A percentile compares a stretch with the other conserved stretches of the same genome.
phyloP scores from a whole-genome alignment of 441 rosid species.

The Cnidoscolus chayamansa region DNA sequence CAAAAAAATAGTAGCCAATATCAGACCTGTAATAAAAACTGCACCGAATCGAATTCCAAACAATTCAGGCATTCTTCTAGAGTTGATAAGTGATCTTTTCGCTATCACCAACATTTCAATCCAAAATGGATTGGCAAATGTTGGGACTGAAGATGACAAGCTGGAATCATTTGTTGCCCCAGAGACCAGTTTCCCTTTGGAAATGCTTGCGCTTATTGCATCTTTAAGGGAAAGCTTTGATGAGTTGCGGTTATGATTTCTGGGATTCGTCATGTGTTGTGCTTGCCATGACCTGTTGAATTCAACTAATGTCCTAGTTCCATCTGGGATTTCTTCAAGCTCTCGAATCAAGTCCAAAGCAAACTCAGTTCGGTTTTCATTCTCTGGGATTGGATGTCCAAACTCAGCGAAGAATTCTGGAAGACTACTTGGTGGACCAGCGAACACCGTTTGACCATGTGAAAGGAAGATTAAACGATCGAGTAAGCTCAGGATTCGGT shows the following conservation, averaged over 20 bases:
- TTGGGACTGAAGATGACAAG: constrained; percentile 45
- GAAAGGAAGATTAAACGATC: constrained; percentile 67
- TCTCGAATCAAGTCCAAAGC: constrained; percentile 66
- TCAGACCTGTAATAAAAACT: constrained; percentile 62
- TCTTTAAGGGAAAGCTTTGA: constrained; percentile 44
- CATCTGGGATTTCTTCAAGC: constrained; percentile 55
- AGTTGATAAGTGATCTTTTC: constrained; percentile 64
- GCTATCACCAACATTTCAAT: constrained; percentile 69
- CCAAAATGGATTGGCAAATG: constrained; percentile 76
- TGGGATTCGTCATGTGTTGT: constrained; percentile 25
- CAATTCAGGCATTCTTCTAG: constrained; percentile 71
- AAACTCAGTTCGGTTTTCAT: constrained; percentile 63
- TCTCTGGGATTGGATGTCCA: constrained; percentile 64
- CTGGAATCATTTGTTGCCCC: constrained; percentile 48
- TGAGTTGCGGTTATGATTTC: constrained; percentile 17
- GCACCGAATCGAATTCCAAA: constrained; percentile 73
- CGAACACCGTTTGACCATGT: constrained; percentile 52
- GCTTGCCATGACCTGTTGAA: constrained; percentile 58
- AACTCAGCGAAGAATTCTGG: constrained; percentile 53
- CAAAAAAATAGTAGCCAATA: constrained; percentile 68
- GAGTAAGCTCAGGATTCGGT: constrained; percentile 57
- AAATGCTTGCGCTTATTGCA: constrained; percentile 53
- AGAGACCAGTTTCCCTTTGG: constrained; percentile 64
- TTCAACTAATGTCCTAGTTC: constrained; percentile 51
- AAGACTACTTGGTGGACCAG: constrained; percentile 47